These are phyloP conservation scores for Babesia ovata DNA, from an alignment of 169 alveolate species.

Conservation along the genomic window DNA sequence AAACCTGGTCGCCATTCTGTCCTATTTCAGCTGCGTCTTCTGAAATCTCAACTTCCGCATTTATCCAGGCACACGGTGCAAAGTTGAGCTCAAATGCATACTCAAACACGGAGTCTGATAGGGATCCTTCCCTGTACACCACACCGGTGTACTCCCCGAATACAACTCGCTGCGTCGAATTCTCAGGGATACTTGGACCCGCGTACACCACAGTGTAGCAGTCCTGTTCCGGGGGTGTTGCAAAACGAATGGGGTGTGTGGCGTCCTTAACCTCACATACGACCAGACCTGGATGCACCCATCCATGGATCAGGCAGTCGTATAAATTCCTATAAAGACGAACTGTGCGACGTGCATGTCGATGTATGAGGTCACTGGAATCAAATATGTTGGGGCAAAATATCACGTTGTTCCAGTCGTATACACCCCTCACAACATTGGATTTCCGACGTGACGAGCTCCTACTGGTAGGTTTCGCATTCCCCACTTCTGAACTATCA, in stretches of 20 bases:
- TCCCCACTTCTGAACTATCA: background rate
- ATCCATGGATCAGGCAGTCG: constrained; percentile 74
- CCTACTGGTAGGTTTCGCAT: background rate
- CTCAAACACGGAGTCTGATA: constrained; percentile 75
- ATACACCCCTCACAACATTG: constrained; percentile 13
- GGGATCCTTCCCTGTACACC: constrained; percentile 78
- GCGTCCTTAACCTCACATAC: constrained; percentile 82
- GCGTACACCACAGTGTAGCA: constrained; percentile 85
- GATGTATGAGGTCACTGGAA: constrained; percentile 69
- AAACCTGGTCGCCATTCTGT: constrained; percentile 45
- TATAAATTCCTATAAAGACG: constrained; percentile 68
- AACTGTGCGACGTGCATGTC: constrained; percentile 52
- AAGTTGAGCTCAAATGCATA: constrained; percentile 84
- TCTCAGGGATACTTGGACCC: constrained; percentile 76
- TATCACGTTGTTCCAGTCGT: constrained; percentile 73
- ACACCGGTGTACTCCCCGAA: constrained; percentile 88
- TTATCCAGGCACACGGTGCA: constrained; percentile 80
- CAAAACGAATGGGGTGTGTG: constrained; percentile 84
- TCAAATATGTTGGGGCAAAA: constrained; percentile 74
- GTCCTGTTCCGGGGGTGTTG: constrained; percentile 84
- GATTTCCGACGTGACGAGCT: background rate
- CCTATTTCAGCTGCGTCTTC: constrained; percentile 73
- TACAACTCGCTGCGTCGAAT: constrained; percentile 69
- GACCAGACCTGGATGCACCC: constrained; percentile 78
- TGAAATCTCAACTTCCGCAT: constrained; percentile 74